Conservation (phyloP, 2,329 filamentous ascomycete species). For the Orbilia quercus region DNA sequence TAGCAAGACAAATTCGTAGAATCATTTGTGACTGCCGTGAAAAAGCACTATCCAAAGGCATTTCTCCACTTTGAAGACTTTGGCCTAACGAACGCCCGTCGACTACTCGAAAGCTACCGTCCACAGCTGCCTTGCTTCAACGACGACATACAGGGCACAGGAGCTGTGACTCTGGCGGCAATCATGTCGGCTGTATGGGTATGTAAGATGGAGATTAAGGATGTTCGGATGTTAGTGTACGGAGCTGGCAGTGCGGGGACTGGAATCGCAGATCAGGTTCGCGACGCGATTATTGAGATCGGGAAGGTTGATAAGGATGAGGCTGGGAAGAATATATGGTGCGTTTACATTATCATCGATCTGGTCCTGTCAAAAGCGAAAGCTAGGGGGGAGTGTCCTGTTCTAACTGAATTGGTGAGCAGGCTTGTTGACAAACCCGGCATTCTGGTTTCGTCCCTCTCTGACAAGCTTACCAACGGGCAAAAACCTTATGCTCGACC, state of each 20-base stretch:
- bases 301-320: conserved; percentile 75
- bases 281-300: conserved; percentile 79
- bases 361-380: too few relatives aligned
- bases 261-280: conserved; percentile 81
- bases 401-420: not conserved
- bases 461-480: conserved; percentile 72
- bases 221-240: conserved; percentile 79
- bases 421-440: conserved; percentile 86
- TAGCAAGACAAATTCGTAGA: conserved; percentile 76
- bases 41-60: conserved; percentile 78
- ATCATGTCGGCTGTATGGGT: conserved; percentile 81
- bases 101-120: conserved; percentile 80
- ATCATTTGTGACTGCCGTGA: conserved; percentile 75
- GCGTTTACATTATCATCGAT: conserved; percentile 59
- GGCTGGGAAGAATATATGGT: conserved; percentile 84
- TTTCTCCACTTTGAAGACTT: conserved; percentile 94
- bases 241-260: conserved; percentile 77
- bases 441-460: conserved; percentile 74
- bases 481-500: conserved; percentile 76
- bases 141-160: conserved; percentile 89
- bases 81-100: conserved; percentile 78
- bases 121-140: conserved; percentile 85
- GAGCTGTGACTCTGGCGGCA: conserved; percentile 85
- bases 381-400: too few relatives aligned
- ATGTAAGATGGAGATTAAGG: conserved; percentile 72